Conservation (phyloP, 495 filamentous ascomycete genomes). For the Tuber umbilicatum region DNA sequence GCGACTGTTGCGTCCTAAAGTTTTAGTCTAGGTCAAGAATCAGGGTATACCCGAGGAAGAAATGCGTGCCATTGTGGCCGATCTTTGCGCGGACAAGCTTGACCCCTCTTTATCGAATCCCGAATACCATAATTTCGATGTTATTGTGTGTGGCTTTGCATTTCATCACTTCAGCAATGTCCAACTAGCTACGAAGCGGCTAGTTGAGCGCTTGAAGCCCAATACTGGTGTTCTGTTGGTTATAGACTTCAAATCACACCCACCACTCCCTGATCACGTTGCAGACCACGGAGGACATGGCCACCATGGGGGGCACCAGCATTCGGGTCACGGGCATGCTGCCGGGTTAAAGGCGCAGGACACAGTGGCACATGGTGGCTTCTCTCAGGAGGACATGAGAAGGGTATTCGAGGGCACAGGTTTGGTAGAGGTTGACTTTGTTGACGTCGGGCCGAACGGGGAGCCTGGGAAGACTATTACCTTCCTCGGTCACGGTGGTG, state of each 20-base stretch:
- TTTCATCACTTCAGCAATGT: slow-evolving; percentile 59
- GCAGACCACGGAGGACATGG: slow-evolving; percentile 32
- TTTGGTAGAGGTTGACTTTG: slow-evolving; percentile 42
- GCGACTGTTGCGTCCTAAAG: slow-evolving; percentile 26
- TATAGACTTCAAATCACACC: slow-evolving; percentile 49
- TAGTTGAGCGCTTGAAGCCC: slow-evolving; percentile 51
- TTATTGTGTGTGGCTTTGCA: slow-evolving; percentile 53
- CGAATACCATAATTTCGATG: slow-evolving; percentile 52
- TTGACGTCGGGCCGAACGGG: slow-evolving; percentile 30
- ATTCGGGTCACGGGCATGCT: slow-evolving; percentile 21
- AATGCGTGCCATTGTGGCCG: slow-evolving; percentile 41
- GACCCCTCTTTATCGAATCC: slow-evolving; percentile 46
- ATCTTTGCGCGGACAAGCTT: slow-evolving; percentile 44
- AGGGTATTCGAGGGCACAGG: slow-evolving; percentile 48
- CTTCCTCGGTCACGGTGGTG: slow-evolving; percentile 4
- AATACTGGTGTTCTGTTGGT: slow-evolving; percentile 51
- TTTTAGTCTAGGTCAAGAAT: slow-evolving; percentile 23
- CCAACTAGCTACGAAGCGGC: slow-evolving; percentile 46
- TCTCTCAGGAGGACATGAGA: slow-evolving; percentile 46
- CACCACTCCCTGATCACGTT: slow-evolving; percentile 30
- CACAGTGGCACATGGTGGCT: slow-evolving; percentile 48
- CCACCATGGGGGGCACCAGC: neutral
- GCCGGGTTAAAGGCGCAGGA: slow-evolving; percentile 21
- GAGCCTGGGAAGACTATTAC: slow-evolving; percentile 23
- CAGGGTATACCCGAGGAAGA: slow-evolving; percentile 44